Base-by-base conservation (phyloP, 768 basidiomycete genomes). In the Trametes coccinea region DNA sequence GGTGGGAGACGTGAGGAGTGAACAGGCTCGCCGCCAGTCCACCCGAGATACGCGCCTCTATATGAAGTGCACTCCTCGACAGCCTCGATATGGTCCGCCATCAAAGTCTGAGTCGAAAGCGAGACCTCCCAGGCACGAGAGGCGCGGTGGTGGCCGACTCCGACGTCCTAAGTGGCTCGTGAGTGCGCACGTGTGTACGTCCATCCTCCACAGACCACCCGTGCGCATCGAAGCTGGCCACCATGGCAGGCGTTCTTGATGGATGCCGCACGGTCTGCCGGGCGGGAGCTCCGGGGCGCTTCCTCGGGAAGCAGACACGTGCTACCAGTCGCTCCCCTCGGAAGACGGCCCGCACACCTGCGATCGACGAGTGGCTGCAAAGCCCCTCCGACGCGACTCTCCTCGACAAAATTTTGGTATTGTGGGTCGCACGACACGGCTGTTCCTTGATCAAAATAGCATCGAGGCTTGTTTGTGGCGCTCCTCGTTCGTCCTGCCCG, bases 1-100 rank as follows among this genome's bases (percentile, higher is more conserved):
- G 48, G 45, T 62, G 54, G 56, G 30, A 29, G 50, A 29, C 29
- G 56, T 48, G 40, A 46, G 40, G 57, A 63, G 61, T 11, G 43
- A 53, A 34, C 45, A 39, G 40, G 45, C 62, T 40, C 62, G 45
- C 47, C 16, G 53, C 43, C 31, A 45, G 34, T 2, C 17, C 56
- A 27, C 16, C 10, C 34, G 14, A 39, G 49, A 49, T n/a, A 29
- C 27, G 41, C 49, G 17, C 33, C 54, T 45, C 46, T 63, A 54
- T 63, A 59, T 59, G 56, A 40, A n/a, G 44, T 54, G 43, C 54
- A 16, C 43, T 37, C 17, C 22, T 22, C 45, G 50, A 53, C 34
- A 37, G 34, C 34, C 40, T 30, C 10, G 46, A 45, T 40, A 29
- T 27, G 59, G 46, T 51, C 60, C 60, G 60, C 48, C 54, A 61